Base-by-base conservation (phyloP, 2,329 filamentous ascomycete genomes). In the Sporothrix globosa region DNA sequence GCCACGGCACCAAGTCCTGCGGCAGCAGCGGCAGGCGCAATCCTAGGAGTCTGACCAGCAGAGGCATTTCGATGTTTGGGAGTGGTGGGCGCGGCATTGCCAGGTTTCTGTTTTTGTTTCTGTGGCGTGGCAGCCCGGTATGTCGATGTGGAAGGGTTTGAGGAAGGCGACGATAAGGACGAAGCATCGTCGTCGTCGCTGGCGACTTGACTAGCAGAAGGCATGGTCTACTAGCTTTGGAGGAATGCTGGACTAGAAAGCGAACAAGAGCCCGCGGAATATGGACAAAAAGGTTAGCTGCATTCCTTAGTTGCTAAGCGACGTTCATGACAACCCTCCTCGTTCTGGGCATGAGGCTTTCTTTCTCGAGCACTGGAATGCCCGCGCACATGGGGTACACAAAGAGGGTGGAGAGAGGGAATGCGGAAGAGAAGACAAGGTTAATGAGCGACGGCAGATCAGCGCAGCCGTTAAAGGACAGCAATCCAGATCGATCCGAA, bases 1-100 rank as follows among this genome's bases (percentile, higher is more conserved):
- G 24, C 80, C 76, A 69, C 71, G 50, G 77, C 77, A 24, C 75
- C 72, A 34, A 19, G 61, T n/a, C 41, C 54, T 21, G 52, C 24
- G 34, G 50, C 66, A 17, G 30, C 46, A 10, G 76, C 78, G 41
- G 79, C 79, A 7, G 83, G 83, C 3, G 82, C 80, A 70, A 81
- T 82, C 76, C 82, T 82, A 19, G 83, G 81, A 4, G 80, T 81
- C n/a, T 75, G 74, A 53, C 72, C 72, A 24, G 72, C 74, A 48
- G 77, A 75, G 19, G 73, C 67, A 60, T 74, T 75, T 61, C 72
- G 75, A 56, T 74, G 75, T 27, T 74, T 71, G 4, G 78, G 76
- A 0, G 78, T 79, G 46, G 75, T 72, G 34, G 75, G 72, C 50
- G 56, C 14, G 4, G 39, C 11, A 53, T 65, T 24, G 30, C 19